Evolutionary conservation across 768 basidiomycete species (phyloP).

Genomic region (Lentinula raphanica): DNA sequence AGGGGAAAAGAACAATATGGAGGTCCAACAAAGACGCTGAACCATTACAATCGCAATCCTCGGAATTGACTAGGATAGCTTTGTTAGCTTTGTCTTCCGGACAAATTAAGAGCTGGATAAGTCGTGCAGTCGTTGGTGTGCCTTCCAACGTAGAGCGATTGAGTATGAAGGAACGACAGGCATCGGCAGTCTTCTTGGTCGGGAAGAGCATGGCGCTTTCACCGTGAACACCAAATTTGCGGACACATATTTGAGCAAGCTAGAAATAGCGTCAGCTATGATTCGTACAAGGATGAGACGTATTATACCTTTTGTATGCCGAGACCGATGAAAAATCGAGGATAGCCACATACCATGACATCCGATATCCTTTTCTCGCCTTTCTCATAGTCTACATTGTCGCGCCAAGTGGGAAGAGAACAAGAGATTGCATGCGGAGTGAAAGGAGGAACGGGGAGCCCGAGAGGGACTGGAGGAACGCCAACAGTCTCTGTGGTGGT

Average conservation of each 20-base stretch:
- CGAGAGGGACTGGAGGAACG: slow-evolving; percentile 29
- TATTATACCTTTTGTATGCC: slow-evolving; percentile 73
- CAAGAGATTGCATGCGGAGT: slow-evolving; percentile 90
- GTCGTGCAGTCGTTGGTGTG: slow-evolving; percentile 42
- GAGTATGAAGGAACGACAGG: slow-evolving; percentile 71
- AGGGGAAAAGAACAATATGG: slow-evolving; percentile 77
- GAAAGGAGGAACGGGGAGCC: slow-evolving; percentile 55
- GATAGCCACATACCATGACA: slow-evolving; percentile 86
- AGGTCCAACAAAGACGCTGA: slow-evolving; percentile 47
- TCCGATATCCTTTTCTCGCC: slow-evolving; percentile 76
- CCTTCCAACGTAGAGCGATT: slow-evolving; percentile 39
- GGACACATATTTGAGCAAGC: slow-evolving; percentile 74
- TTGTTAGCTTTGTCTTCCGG: slow-evolving; percentile 43
- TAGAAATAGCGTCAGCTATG: slow-evolving; percentile 24
- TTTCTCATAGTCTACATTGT: slow-evolving; percentile 90
- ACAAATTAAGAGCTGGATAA: slow-evolving; percentile 68
- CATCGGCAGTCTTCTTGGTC: slow-evolving; percentile 63
- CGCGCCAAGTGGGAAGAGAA: slow-evolving; percentile 89
- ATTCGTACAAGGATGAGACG: neutral
- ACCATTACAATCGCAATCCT: slow-evolving; percentile 18
- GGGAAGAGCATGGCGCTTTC: slow-evolving; percentile 82
- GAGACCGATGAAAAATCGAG: slow-evolving; percentile 88
- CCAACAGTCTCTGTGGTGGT: neutral
- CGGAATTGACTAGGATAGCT: slow-evolving; percentile 17
- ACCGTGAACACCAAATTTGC: slow-evolving; percentile 65